Base-by-base conservation (phyloP, 495 filamentous ascomycete species). In the Talaromyces proteolyticus region DNA sequence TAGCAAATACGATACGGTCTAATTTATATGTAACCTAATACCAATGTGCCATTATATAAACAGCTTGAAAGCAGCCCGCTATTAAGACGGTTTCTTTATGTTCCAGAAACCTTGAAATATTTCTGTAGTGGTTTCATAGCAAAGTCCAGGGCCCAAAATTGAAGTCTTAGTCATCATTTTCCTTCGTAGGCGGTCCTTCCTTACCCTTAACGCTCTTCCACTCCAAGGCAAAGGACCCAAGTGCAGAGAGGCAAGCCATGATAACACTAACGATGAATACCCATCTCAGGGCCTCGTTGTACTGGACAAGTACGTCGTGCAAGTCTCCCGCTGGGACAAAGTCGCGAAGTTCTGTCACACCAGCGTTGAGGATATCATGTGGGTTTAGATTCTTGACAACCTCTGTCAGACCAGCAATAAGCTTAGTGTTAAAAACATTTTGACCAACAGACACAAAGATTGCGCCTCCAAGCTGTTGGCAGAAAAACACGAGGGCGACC, bases 381-480 rank as follows among this genome's bases (percentile, higher is more conserved):
- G 50, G 37, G 22, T 55, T 23, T 20, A 63, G 45, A 6, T 51
- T 56, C 3, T 37, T 44, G 20, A 64, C 18, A 1, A 29, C 26
- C 26, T 29, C 12, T 29, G 5, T 5, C 26, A 29, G 26, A 29
- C 12, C 12, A 12, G 6, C 12, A 6, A 6, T 12, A 6, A 29
- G 26, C 26, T 29, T 5, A 6, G 5, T 5, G 6, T 6, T 6
- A 29, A 29, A 29, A 5, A 29, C 26, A 12, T 5, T 29, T 29
- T 29, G 26, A 12, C 16, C 42, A 14, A 44, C 14, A 0, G 75
- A 76, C 24, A 85, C 71, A 1, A 77, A 87, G 6, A 89, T 58
- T 4, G 81, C 79, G 37, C 78, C 81, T 6, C 84, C 84, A 6
- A 89, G 63, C 34, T 77, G 76, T 63, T 89, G 85, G 4, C 70